phyloP scores from a whole-genome alignment of 257 asterid species.

The Solanum stenotomum region DNA sequence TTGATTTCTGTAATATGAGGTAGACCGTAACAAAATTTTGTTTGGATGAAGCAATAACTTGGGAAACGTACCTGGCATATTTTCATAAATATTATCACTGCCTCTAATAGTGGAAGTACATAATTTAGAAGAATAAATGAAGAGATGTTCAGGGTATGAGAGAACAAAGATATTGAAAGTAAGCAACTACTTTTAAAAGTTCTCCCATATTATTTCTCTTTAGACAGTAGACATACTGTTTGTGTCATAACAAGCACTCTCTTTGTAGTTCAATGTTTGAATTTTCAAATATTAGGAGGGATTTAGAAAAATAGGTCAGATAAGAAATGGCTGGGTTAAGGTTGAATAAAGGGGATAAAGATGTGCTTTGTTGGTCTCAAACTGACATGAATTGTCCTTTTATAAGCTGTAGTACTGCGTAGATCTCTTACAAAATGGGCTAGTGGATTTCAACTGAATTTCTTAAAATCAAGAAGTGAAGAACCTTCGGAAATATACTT shows the following conservation, averaged over 20 bases:
- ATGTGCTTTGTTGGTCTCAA: neutral
- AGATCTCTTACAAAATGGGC: neutral
- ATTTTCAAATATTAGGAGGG: neutral
- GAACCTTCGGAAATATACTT: neutral
- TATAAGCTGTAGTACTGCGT: neutral
- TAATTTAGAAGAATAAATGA: neutral
- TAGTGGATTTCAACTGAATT: neutral
- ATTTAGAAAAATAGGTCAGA: neutral
- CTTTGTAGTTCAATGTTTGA: neutral
- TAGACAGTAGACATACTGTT: neutral
- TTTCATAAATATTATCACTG: neutral
- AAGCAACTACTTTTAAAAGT: neutral
- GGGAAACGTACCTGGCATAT: neutral
- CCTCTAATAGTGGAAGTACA: neutral
- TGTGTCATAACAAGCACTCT: neutral
- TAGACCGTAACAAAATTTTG: neutral
- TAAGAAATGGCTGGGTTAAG: neutral
- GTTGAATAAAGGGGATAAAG: neutral
- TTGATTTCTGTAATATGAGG: neutral
- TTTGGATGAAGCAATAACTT: neutral
- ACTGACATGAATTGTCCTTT: neutral
- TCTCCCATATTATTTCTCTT: neutral
- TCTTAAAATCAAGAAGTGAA: neutral
- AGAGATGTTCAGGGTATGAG: neutral
- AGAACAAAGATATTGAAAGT: neutral